Evolutionary conservation across 2,329 filamentous ascomycete species (phyloP), one percentile per base, ranked within the genome.

Genomic region (Arthrobotrys sphaeroides): DNA sequence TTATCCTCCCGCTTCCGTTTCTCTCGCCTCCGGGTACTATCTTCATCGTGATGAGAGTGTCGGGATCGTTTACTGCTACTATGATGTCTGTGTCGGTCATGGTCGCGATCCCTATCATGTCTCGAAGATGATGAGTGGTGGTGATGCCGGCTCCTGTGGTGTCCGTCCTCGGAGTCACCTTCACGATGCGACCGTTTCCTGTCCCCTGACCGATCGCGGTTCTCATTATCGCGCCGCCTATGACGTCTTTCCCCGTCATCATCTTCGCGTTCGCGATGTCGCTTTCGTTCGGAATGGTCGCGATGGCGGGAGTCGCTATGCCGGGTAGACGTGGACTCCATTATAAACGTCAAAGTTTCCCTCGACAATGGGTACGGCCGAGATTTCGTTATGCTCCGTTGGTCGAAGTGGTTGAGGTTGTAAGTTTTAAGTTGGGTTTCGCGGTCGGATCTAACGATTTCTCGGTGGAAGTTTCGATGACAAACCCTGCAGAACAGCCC

Each of bases 111-210:
- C 5, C 84, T 84, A 59, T 88, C 86, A 55, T 88, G 85, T 66
- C 81, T 83, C 0, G 85, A 85, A 78, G 87, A 85, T 18, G 88
- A 85, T 38, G 88, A 88, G 70, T 90, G 86, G 57, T 74, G 69
- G 80, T 93, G 93, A 79, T 89, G 86, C 53, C 87, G 84, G 79
- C 89, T 89, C 6, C 84, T 82, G 38, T 87, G 85, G n/a, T 86
- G 83, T 1, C 86, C 85, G 40, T 84, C 80, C 5, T 85, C 83
- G 24, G 67, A 73, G 36, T 73, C 61, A 73, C 78, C 79, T 53
- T 77, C 72, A 40, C 83, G 79, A 69, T 57, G 76, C 74, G 81
- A 79, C 57, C 78, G 72, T 59, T 83, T 80, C 59, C 81, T 80
- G 45, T 84, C 81, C 26, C 82, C 82, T 53, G 84, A 81, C 22